These are phyloP conservation scores for Nothophoma quercina DNA, from an alignment of 2,329 filamentous ascomycete species.

Conservation along the genomic window DNA sequence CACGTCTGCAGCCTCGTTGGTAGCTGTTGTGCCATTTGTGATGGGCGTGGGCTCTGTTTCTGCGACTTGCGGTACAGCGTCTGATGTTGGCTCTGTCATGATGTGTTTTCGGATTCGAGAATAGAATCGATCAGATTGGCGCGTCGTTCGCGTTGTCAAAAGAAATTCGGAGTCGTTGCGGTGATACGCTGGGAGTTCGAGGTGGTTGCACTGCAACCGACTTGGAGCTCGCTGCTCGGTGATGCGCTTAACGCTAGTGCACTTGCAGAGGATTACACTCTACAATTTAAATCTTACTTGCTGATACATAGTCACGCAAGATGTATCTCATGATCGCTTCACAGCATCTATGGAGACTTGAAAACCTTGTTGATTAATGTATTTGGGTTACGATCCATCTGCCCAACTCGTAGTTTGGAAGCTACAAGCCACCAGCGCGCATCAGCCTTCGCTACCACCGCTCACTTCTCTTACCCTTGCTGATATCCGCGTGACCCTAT, in stretches of 20 bases:
- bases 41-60: constrained; percentile 28
- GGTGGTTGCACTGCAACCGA: constrained; percentile 3
- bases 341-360: too few species aligned
- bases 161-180: neutral
- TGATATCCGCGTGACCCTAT: constrained; percentile 3
- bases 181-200: constrained; percentile 9
- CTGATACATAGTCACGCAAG: too few species aligned
- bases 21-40: constrained; percentile 28
- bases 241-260: constrained; percentile 16
- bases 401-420: too few species aligned
- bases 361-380: too few species aligned
- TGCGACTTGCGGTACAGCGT: constrained; percentile 23
- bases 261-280: too few species aligned
- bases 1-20: constrained; percentile 33
- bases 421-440: neutral
- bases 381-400: too few species aligned
- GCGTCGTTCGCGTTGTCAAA: neutral
- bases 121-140: neutral
- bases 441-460: neutral
- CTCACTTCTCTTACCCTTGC: constrained; percentile 3
- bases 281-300: too few species aligned
- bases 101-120: neutral
- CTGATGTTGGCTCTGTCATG: constrained; percentile 32
- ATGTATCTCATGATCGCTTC: too few species aligned
- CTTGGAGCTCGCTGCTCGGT: constrained; percentile 29